Evolutionary conservation across 1,139 yeast genomes (phyloP).

Genomic region (Candida freyschussii): DNA sequence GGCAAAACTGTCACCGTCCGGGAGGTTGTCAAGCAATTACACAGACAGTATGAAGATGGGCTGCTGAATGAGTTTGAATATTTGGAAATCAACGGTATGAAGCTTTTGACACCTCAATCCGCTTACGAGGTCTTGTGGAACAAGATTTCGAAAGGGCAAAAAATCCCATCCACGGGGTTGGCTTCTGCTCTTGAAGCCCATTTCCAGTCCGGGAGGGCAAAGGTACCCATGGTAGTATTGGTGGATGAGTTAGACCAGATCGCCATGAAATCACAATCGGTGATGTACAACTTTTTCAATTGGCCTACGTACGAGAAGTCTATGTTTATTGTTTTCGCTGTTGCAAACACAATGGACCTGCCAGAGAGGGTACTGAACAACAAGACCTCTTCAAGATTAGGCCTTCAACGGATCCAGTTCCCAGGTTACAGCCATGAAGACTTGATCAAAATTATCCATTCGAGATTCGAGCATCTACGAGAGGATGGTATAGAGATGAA

Average conservation of each 20-base stretch:
- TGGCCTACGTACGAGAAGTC: conserved; percentile 91
- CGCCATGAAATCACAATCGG: conserved; percentile 78
- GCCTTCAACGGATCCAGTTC: conserved; percentile 81
- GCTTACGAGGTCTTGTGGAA: conserved; percentile 85
- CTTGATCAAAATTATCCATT: conserved; percentile 66
- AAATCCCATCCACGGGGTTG: conserved; percentile 62
- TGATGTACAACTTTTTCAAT: conserved; percentile 93
- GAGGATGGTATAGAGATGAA: conserved; percentile 39
- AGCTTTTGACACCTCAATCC: conserved; percentile 75
- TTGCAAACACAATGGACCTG: conserved; percentile 95
- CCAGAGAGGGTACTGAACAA: conserved; percentile 87
- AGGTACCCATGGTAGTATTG: conserved; percentile 59
- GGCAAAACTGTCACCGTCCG: conserved; percentile 95
- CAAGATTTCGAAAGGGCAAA: conserved; percentile 52
- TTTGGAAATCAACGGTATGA: conserved; percentile 87
- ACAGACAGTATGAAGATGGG: conserved; percentile 35
- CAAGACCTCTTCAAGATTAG: conserved; percentile 87
- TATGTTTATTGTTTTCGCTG: conserved; percentile 80
- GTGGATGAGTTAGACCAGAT: conserved; percentile 93
- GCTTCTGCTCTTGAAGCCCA: conserved; percentile 48
- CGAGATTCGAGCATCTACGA: conserved; percentile 57
- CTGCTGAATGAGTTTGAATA: conserved; percentile 60
- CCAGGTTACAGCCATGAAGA: conserved; percentile 84
- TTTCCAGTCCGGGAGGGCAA: conserved; percentile 36
- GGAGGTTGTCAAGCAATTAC: conserved; percentile 72